Conservation (phyloP, 2,329 filamentous ascomycete genomes). For the Blumeriella jaapii region DNA sequence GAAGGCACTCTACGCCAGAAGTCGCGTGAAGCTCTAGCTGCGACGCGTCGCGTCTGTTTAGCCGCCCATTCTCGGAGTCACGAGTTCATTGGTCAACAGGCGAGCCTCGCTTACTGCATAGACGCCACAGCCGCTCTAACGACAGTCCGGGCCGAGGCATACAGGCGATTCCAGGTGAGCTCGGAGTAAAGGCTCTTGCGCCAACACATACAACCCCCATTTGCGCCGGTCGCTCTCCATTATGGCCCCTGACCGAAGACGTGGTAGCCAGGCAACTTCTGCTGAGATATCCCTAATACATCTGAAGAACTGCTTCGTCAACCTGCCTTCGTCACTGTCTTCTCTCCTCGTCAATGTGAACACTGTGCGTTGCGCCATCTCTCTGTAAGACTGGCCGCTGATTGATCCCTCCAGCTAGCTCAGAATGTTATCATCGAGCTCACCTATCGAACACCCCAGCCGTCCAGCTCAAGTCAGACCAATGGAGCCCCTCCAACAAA, state of each 20-base stretch:
- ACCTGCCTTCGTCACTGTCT: slow-evolving; percentile 76
- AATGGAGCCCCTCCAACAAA: slow-evolving; percentile 40
- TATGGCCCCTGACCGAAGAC: slow-evolving; percentile 19
- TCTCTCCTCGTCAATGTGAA: slow-evolving; percentile 80
- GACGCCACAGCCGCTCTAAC: not conserved
- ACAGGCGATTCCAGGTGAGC: not conserved
- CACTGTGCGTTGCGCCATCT: slow-evolving; percentile 49
- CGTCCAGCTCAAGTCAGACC: slow-evolving; percentile 35
- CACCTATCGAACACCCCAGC: slow-evolving; percentile 53
- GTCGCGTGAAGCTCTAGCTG: too few relatives aligned
- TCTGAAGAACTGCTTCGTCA: slow-evolving; percentile 89
- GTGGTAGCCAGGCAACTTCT: slow-evolving; percentile 50
- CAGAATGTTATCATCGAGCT: slow-evolving; percentile 97
- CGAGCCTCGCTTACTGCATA: not conserved
- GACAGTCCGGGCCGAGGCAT: slow-evolving; percentile 3
- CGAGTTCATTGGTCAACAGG: not conserved
- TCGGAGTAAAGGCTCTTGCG: too few relatives aligned
- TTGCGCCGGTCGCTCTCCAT: too few relatives aligned
- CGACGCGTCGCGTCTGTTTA: not conserved
- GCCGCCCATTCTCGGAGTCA: not conserved
- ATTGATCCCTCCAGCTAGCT: slow-evolving; percentile 46
- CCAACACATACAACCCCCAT: too few relatives aligned
- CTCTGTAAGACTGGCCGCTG: not conserved
- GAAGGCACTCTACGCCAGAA: slow-evolving; percentile 10
- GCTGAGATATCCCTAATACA: slow-evolving; percentile 80